Evolutionary conservation across 331 rosid genomes (phyloP).

Genomic region (Telfairia occidentalis): DNA sequence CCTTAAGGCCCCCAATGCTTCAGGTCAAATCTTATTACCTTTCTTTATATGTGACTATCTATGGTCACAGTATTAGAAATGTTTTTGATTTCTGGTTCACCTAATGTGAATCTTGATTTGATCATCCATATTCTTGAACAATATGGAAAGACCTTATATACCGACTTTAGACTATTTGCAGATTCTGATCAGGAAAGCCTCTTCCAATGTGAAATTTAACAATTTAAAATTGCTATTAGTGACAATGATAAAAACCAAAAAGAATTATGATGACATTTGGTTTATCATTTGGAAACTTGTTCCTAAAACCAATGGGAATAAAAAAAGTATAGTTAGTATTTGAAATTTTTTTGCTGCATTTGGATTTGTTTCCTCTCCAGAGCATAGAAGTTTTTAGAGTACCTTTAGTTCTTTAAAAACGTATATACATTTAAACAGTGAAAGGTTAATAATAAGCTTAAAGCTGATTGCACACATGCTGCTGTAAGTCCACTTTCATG

Average conservation of each 20-base stretch:
- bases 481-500: too few relatives aligned
- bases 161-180: not conserved
- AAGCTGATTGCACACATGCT: too few relatives aligned
- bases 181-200: not conserved
- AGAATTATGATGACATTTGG: not conserved
- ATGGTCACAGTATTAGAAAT: not conserved
- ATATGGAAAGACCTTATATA: not conserved
- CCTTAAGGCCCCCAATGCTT: slow-evolving; percentile 90
- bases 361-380: not conserved
- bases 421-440: not conserved
- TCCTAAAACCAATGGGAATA: not conserved
- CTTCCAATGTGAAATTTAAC: not conserved
- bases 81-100: not conserved
- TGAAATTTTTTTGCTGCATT: not conserved
- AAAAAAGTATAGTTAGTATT: not conserved
- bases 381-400: not conserved
- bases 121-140: not conserved
- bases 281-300: not conserved
- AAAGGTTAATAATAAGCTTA: not conserved
- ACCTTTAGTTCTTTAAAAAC: not conserved
- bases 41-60: not conserved
- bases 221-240: not conserved
- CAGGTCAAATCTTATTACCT: slow-evolving; percentile 46
- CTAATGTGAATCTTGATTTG: not conserved
- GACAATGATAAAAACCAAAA: not conserved